Base-by-base conservation (phyloP, 345 rosid species). In the Citrus sp. region DNA sequence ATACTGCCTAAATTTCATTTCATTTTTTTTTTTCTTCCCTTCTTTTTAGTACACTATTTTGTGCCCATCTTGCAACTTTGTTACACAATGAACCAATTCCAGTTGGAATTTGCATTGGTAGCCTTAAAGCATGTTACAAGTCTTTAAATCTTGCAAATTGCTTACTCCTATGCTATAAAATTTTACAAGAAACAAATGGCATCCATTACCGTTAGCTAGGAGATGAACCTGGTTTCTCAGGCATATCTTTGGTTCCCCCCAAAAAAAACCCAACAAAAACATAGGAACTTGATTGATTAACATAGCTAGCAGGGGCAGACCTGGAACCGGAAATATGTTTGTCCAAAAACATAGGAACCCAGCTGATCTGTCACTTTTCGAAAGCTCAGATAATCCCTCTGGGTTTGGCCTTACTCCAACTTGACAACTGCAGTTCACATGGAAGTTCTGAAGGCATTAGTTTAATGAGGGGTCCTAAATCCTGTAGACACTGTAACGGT, bases 381-480 rank as follows among this genome's bases (percentile, higher is more conserved):
- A 38, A 64, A 51, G 30, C 72, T 66, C 56, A 70, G 54, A 58
- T 22, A 3, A 9, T 49, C 22, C 61, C 42, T 58, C 13, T 5
- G 24, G 63, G 62, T 8, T 74, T 32, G 76, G 67, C 77, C 61
- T 59, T 27, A 51, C 51, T 22, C 24, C 58, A 67, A 28, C 63
- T 37, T 66, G 74, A 67, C 80, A 71, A 74, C 72, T 70, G 80
- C 82, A 75, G 42, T 74, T 65, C 86, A 84, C 82, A 80, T 77
- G 83, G 72, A 24, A 24, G 40, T 72, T 61, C 67, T 13, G 34
- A 19, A 9, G 49, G 70, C 38, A 49, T 35, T 46, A 34, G 64
- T 27, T n/a, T 28, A 25, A 30, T 16, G 76, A 64, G 65, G 84
- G 78, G 61, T 67, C 79, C 73, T 56, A 4, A 35, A 42, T 7